A percentile compares a stretch with the other conserved stretches of the same genome.
These are phyloP conservation scores for Podila epicladia DNA, from an alignment of 192 early-diverging fungal species.

Conservation along the genomic window DNA sequence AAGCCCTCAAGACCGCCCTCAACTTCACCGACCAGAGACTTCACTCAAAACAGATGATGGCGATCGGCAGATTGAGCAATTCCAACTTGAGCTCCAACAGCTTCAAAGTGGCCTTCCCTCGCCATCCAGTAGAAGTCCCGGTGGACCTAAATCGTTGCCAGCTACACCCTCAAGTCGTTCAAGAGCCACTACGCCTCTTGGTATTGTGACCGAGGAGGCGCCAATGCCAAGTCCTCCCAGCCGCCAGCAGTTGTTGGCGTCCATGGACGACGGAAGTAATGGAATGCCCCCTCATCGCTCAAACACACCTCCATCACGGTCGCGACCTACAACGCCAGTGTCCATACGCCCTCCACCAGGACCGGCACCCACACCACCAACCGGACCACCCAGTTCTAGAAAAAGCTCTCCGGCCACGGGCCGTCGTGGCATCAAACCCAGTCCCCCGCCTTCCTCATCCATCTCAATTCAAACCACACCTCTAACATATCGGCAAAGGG, in stretches of 20 bases:
- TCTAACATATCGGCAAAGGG: conserved; percentile 9
- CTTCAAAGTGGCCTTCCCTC: too few relatives aligned
- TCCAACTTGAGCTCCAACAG: conserved; percentile 15
- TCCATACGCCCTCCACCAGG: conserved; percentile 35
- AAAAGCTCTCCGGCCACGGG: conserved; percentile 5
- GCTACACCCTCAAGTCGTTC: conserved; percentile 6
- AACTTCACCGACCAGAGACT: not conserved
- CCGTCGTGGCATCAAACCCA: conserved; percentile 7
- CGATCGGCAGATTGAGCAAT: conserved; percentile 21
- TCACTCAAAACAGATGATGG: conserved; percentile 2
- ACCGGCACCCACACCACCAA: conserved; percentile 14
- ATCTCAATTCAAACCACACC: conserved; percentile 11
- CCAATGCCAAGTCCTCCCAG: conserved; percentile 15
- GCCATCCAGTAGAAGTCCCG: too few relatives aligned
- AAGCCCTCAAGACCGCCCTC: not conserved
- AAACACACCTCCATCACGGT: conserved; percentile 23
- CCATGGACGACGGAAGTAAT: conserved; percentile 13
- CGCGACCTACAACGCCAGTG: conserved; percentile 24
- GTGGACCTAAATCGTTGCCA: not conserved
- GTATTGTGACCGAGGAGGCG: conserved; percentile 21
- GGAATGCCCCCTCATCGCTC: conserved; percentile 5
- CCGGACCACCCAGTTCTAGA: conserved; percentile 1
- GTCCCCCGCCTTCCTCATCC: not conserved
- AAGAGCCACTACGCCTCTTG: conserved; percentile 17
- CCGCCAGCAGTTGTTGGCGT: conserved; percentile 27